Evolutionary conservation across 768 basidiomycete genomes (phyloP), one percentile per base, ranked within the genome.

Genomic region (Pleurotus salmoneostramineus): DNA sequence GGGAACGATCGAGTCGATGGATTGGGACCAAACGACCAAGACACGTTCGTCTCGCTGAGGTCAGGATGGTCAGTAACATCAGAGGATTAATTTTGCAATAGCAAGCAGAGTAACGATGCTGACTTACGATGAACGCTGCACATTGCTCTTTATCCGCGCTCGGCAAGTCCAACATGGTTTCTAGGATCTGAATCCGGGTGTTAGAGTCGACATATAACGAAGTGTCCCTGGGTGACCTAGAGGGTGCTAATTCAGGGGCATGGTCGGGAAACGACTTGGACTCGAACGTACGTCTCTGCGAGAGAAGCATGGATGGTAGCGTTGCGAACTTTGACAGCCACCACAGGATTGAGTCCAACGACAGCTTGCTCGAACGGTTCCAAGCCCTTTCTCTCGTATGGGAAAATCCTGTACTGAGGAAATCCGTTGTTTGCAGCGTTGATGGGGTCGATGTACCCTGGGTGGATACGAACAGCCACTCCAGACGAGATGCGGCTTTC

Each of bases 11-110:
- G 77, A 79, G 66, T 93, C 89, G 47, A 93, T 77, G 0, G 83
- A 80, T 66, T 93, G 89, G n/a, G 88, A 85, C 92, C 92, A 95
- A 61, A 94, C 84, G 60, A 94, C 82, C 56, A 95, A 79, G n/a
- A 90, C 88, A 40, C 89, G 83, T 67, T 94, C 93, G 68, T 93
- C 88, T 45, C 92, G 83, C 88, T 89, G 2, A 37, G 55, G 55
- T n/a, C n/a, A n/a, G n/a, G n/a, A n/a, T n/a, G n/a, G n/a, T n/a
- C n/a, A n/a, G n/a, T n/a, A 44, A 12, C 37, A n/a, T 36, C n/a
- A 11, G 12, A 6, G 6, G 12, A 12, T 14, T 15, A 1, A 14
- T 10, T 7, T 15, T 14, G 27, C 15, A 14, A 4, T 12, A 7
- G 7, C 12, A 14, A 11, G 11, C 7, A 58, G 48, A 1, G 11